Evolutionary conservation across 257 asterid species (phyloP).

Genomic region (Nicotiana tabacum): DNA sequence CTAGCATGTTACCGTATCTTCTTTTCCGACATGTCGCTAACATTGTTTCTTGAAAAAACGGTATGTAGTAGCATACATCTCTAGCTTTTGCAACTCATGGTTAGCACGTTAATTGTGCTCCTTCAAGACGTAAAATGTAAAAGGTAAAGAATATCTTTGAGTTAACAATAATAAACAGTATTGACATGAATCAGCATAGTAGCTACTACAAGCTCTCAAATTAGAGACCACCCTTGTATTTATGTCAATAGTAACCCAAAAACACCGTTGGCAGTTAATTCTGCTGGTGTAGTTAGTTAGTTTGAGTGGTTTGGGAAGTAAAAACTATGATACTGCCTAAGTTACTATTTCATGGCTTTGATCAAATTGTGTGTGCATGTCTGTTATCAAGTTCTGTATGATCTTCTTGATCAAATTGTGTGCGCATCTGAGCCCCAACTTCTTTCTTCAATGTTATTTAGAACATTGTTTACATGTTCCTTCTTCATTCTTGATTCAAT

Average conservation of each 20-base stretch:
- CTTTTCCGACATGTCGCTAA: background rate
- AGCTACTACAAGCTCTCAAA: background rate
- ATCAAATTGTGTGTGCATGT: too few species aligned
- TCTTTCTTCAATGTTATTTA: background rate
- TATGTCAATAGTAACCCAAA: background rate
- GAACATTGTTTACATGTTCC: background rate
- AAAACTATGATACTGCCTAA: conserved; percentile 3
- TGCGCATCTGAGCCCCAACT: background rate
- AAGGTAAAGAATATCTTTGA: background rate
- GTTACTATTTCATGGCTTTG: background rate
- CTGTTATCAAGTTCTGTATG: background rate
- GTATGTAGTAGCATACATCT: background rate
- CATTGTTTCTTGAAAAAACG: background rate
- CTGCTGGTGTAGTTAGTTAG: background rate
- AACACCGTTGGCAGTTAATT: background rate
- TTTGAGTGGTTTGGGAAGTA: background rate
- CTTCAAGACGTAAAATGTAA: background rate
- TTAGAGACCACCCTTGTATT: background rate
- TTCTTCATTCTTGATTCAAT: background rate
- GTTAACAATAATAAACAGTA: background rate
- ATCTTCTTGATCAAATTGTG: background rate
- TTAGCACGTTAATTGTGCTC: background rate
- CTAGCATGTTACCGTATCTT: background rate
- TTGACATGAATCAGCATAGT: background rate
- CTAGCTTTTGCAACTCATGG: background rate